Conservation (phyloP, 2,329 filamentous ascomycete species). For the Chrysosporium queenslandicum region DNA sequence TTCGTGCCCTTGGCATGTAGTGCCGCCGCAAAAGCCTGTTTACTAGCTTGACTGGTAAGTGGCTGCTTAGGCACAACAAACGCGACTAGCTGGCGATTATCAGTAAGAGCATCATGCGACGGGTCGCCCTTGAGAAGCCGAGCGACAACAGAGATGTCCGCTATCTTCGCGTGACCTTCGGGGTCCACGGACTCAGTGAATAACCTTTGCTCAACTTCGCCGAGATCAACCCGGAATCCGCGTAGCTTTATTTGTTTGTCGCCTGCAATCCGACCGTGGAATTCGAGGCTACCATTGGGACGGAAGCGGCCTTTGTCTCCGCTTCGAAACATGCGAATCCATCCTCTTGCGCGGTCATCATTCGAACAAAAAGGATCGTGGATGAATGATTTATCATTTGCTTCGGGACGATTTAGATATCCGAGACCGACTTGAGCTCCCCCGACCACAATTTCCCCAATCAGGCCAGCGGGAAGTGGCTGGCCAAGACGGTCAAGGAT, state of each 20-base stretch:
- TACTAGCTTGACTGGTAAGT: slow-evolving; percentile 8
- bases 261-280: slow-evolving; percentile 20
- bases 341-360: not conserved
- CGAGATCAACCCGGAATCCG: slow-evolving; percentile 33
- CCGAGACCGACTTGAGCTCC: slow-evolving; percentile 19
- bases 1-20: slow-evolving; percentile 1
- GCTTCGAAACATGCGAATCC: slow-evolving; percentile 19
- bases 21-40: slow-evolving; percentile 6
- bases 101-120: slow-evolving; percentile 6
- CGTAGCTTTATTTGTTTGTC: slow-evolving; percentile 20
- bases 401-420: slow-evolving; percentile 14
- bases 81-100: slow-evolving; percentile 11
- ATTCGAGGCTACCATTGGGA: slow-evolving; percentile 19
- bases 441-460: slow-evolving; percentile 36
- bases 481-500: slow-evolving; percentile 33
- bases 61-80: slow-evolving; percentile 10
- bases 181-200: slow-evolving; percentile 10
- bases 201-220: slow-evolving; percentile 28
- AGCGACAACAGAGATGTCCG: not conserved
- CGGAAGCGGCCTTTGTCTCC: slow-evolving; percentile 21
- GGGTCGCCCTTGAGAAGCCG: not conserved
- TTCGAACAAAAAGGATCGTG: slow-evolving; percentile 11
- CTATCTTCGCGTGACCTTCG: not conserved
- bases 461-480: slow-evolving; percentile 30
- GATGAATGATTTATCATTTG: slow-evolving; percentile 14